Conservation (phyloP, 371 early-diverging fungal genomes). For the Mortierella sp. region DNA sequence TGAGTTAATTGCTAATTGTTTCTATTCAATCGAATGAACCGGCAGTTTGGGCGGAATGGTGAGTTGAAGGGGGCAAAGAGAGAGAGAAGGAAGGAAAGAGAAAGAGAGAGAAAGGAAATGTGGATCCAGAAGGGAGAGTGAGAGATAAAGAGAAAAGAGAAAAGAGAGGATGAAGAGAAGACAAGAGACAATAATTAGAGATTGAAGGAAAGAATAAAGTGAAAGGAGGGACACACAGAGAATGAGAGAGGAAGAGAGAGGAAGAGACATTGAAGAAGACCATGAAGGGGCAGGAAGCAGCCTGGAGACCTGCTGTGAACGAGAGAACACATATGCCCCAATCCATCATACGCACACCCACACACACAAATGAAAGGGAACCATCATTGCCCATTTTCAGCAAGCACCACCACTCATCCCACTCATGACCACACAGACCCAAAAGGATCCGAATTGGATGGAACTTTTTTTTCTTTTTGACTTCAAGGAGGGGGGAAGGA, state of each 20-base stretch:
- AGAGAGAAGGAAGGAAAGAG: neutral
- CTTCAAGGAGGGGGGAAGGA: constrained; percentile 12
- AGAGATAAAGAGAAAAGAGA: neutral
- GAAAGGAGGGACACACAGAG: constrained; percentile 6
- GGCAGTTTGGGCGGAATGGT: constrained; percentile 21
- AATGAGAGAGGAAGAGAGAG: neutral
- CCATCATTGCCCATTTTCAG: neutral
- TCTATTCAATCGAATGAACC: constrained; percentile 9
- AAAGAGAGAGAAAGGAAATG: constrained; percentile 2
- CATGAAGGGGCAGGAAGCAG: neutral
- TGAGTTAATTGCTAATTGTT: constrained; percentile 6
- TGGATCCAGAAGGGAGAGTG: neutral
- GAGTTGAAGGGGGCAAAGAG: constrained; percentile 3
- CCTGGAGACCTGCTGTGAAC: neutral
- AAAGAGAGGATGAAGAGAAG: neutral
- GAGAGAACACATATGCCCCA: neutral
- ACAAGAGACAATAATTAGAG: neutral
- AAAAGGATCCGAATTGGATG: constrained; percentile 26
- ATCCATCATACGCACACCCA: neutral
- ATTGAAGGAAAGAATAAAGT: neutral
- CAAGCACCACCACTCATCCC: no score
- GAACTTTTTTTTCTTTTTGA: constrained; percentile 6
- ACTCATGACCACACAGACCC: constrained; percentile 1
- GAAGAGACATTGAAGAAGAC: neutral
- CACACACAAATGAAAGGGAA: neutral